Conservation (phyloP, 768 basidiomycete species). For the Epithele typhae region DNA sequence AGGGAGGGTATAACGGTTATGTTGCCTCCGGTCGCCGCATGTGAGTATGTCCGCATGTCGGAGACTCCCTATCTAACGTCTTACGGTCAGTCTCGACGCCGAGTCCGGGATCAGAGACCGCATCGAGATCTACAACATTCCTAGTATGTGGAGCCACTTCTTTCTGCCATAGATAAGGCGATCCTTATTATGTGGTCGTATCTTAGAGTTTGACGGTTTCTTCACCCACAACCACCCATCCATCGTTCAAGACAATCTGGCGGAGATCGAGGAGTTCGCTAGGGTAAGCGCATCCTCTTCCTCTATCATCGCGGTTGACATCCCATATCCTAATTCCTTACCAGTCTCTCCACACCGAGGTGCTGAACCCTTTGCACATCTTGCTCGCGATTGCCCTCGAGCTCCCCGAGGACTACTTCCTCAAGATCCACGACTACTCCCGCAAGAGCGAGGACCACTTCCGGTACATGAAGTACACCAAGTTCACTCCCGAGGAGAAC, state of each 20-base stretch:
- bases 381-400: constrained; percentile 49
- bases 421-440: constrained; percentile 41
- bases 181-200: background rate
- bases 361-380: constrained; percentile 42
- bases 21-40: constrained; percentile 40
- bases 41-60: too few species aligned
- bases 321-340: too few species aligned
- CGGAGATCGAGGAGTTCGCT: constrained; percentile 44
- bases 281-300: constrained; percentile 24
- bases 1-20: constrained; percentile 47
- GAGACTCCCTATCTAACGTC: too few species aligned
- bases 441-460: constrained; percentile 45
- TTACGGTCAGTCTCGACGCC: constrained; percentile 29
- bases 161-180: background rate
- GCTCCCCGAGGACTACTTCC: constrained; percentile 46
- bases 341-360: constrained; percentile 38
- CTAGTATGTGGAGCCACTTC: constrained; percentile 27
- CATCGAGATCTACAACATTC: constrained; percentile 49
- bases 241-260: constrained; percentile 32
- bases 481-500: constrained; percentile 39
- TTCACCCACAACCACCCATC: constrained; percentile 40
- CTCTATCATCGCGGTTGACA: too few species aligned
- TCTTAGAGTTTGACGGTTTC: constrained; percentile 40
- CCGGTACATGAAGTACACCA: constrained; percentile 53
- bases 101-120: constrained; percentile 39